Base-by-base conservation (phyloP, 106 monocot species). In the Dioscorea alata region DNA sequence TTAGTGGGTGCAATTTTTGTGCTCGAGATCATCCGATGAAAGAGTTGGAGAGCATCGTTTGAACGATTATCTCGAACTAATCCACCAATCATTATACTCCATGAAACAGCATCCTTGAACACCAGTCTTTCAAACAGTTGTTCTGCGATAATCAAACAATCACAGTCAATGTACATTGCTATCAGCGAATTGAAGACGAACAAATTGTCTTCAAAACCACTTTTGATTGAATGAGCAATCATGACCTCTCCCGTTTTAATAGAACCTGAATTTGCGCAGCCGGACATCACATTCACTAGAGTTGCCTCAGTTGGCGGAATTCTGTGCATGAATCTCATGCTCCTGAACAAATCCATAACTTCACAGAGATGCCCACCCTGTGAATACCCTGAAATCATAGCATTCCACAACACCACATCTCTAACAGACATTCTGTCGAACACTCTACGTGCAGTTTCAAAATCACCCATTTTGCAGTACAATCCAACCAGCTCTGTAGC, bases 81-180 rank as follows among this genome's bases (percentile, higher is more conserved):
- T 13, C 93, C 93, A 23, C 93, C 86, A 54, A 93, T 89, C 33
- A 93, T 70, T 13, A 74, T 79, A 68, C 89, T 89, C 81, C 85
- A 92, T 0, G 92, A 83, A 28, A 81, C 49, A 18, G 67, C 60
- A 83, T 92, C 92, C 68, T 76, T 92, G 10, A 64, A 6, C 16
- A n/a, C 28, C 85, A 92, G 75, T n/a, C 50, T 35, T 63, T 79
- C 19, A 49, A 88, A 92, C 48, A 92, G 63, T 4, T 60, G 21
- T 16, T 50, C 75, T 34, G 85, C 85, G 71, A 20, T 59, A 35
- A 60, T 53, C 20, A 88, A 69, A 42, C 66, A 15, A 34, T 68
- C 52, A 22, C 77, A 85, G 7, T 73, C 49, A 17, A 69, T 33
- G 67, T 92, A 88, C 85, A 88, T 78, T 51, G 78, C 83, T 53